Evolutionary conservation across 129 eudicot species (phyloP).

Genomic region (Tagetes erecta): DNA sequence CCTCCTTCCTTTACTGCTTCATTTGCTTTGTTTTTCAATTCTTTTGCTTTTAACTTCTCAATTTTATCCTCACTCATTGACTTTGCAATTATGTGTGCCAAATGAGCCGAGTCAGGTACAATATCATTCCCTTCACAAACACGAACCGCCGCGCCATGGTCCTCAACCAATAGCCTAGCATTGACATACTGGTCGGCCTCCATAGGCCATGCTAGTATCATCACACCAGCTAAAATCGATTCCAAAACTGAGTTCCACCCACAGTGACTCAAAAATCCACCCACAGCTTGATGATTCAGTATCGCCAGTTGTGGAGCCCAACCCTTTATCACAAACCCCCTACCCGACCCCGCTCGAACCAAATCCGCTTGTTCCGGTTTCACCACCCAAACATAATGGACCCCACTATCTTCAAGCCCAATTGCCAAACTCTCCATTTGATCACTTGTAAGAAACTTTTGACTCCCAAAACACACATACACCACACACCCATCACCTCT

Average conservation of each 20-base stretch:
- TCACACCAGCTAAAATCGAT: slow-evolving; percentile 56
- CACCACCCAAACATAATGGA: slow-evolving; percentile 63
- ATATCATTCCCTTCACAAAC: slow-evolving; percentile 59
- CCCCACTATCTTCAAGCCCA: slow-evolving; percentile 62
- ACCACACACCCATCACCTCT: slow-evolving; percentile 43
- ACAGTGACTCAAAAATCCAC: slow-evolving; percentile 78
- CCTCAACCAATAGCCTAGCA: slow-evolving; percentile 65
- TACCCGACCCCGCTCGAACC: slow-evolving; percentile 34
- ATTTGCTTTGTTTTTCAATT: slow-evolving; percentile 52
- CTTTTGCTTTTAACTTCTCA: slow-evolving; percentile 54
- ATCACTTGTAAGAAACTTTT: slow-evolving; percentile 30
- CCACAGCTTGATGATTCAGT: slow-evolving; percentile 66
- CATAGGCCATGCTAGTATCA: slow-evolving; percentile 84
- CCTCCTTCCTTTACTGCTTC: slow-evolving; percentile 62
- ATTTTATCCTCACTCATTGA: slow-evolving; percentile 38
- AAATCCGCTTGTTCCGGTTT: slow-evolving; percentile 42
- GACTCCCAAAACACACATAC: slow-evolving; percentile 72
- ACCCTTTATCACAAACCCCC: slow-evolving; percentile 52
- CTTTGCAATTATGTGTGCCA: slow-evolving; percentile 44
- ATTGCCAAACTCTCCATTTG: slow-evolving; percentile 54
- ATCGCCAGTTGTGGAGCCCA: slow-evolving; percentile 80
- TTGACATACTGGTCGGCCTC: slow-evolving; percentile 80
- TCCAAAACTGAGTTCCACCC: slow-evolving; percentile 89
- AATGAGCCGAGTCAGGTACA: slow-evolving; percentile 54
- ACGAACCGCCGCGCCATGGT: slow-evolving; percentile 47